These are phyloP conservation scores for Trichoderma sp. DNA, from an alignment of 2,329 filamentous ascomycete genomes.

Conservation along the genomic window DNA sequence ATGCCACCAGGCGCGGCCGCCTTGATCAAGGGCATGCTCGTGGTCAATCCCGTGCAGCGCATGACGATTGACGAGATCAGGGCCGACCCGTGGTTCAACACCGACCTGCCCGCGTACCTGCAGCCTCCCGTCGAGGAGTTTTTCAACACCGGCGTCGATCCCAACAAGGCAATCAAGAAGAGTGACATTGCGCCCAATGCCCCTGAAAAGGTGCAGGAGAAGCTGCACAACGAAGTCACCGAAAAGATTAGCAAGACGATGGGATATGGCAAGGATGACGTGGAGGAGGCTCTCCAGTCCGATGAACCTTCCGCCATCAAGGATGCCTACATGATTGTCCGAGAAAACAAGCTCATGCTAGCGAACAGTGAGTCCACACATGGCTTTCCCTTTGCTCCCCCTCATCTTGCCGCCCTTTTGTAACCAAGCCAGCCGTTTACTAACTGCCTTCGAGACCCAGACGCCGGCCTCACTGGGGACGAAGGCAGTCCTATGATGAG, in stretches of 20 bases:
- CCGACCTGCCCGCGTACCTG: slow-evolving; percentile 83
- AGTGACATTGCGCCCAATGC: slow-evolving; percentile 79
- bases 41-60: slow-evolving; percentile 91
- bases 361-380: slow-evolving; percentile 72
- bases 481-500: slow-evolving; percentile 56
- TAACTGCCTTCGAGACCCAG: slow-evolving; percentile 42
- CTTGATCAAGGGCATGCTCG: slow-evolving; percentile 90
- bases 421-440: slow-evolving; percentile 30
- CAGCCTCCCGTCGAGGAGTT: slow-evolving; percentile 89
- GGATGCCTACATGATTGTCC: slow-evolving; percentile 96
- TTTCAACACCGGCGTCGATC: slow-evolving; percentile 89
- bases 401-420: slow-evolving; percentile 34
- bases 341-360: slow-evolving; percentile 97
- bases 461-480: slow-evolving; percentile 38
- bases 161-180: slow-evolving; percentile 85
- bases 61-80: slow-evolving; percentile 94
- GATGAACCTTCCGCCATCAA: slow-evolving; percentile 97
- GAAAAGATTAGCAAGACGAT: slow-evolving; percentile 97
- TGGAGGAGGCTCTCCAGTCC: slow-evolving; percentile 88
- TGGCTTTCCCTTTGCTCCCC: slow-evolving; percentile 2
- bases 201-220: slow-evolving; percentile 77
- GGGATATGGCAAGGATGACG: slow-evolving; percentile 94
- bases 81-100: slow-evolving; percentile 90
- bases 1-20: slow-evolving; percentile 80
- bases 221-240: slow-evolving; percentile 88